These are phyloP conservation scores for Lasiosphaeria ovina DNA, from an alignment of 495 filamentous ascomycete species.

Conservation along the genomic window DNA sequence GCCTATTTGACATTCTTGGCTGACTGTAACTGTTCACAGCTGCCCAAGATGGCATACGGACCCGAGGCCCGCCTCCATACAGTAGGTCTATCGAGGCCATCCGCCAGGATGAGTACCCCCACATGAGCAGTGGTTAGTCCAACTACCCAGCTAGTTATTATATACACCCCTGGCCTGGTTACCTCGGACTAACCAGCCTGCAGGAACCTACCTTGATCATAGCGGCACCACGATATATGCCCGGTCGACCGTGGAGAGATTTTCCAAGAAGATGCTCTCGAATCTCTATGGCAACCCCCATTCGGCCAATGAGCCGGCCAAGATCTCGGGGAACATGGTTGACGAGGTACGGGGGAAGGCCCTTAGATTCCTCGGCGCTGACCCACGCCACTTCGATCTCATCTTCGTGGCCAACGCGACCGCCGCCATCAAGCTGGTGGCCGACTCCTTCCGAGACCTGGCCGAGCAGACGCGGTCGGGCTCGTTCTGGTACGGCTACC, in stretches of 20 bases:
- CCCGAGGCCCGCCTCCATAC: conserved; percentile 21
- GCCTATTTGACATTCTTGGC: background rate
- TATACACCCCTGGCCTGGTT: background rate
- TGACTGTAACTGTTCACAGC: background rate
- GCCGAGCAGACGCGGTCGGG: conserved; percentile 40
- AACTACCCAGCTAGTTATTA: background rate
- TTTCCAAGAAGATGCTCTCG: conserved; percentile 54
- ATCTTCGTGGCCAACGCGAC: conserved; percentile 93
- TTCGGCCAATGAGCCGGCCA: conserved; percentile 64
- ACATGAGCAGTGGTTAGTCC: conserved; percentile 45
- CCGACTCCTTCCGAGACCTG: conserved; percentile 60
- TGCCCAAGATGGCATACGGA: background rate
- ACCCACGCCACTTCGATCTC: conserved; percentile 79
- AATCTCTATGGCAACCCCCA: conserved; percentile 76
- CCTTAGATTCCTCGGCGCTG: conserved; percentile 81
- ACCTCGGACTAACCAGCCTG: background rate
- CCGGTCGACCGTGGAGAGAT: conserved; percentile 57
- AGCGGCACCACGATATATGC: conserved; percentile 72
- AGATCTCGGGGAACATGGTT: conserved; percentile 58
- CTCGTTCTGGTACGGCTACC: conserved; percentile 71
- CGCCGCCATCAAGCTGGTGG: conserved; percentile 80
- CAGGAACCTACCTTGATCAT: conserved; percentile 70
- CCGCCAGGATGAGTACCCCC: conserved; percentile 45
- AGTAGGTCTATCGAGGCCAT: conserved; percentile 40
- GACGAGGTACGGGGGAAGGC: conserved; percentile 58